Base-by-base conservation (phyloP, 768 basidiomycete species). In the Phlegmacium glaucopus region DNA sequence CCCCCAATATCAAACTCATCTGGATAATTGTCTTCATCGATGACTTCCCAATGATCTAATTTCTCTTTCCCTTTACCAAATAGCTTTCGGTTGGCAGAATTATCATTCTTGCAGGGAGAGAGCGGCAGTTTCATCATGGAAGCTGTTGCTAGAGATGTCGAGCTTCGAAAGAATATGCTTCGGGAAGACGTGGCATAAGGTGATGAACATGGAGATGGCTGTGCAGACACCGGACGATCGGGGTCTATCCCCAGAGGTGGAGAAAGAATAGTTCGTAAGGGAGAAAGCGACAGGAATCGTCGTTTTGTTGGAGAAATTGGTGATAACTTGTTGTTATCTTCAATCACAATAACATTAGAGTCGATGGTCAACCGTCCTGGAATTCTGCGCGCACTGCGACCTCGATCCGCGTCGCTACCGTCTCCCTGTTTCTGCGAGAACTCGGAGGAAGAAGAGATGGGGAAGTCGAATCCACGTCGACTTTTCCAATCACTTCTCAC, bases 31-130 rank as follows among this genome's bases (percentile, higher is more conserved):
- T 62, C 56, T 18, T 54, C 47, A 8, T 54, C 55, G 11, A 79
- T 53, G n/a, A 76, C 62, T 54, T 78, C 77, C 78, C 78, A 79
- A 10, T 65, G 44, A 12, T 77, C 70, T 25, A 72, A 47, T 6
- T 63, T 52, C 48, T 74, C 74, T 35, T 68, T 78, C 38, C 67
- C 73, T 60, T 69, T 72, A n/a, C 63, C 56, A 52, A 74, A 70
- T 16, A 75, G 48, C 43, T 61, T 70, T 1, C 70, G 64, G 13
- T 70, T 16, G 25, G 5, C 22, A 22, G 22, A 22, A 5, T 34
- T 29, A 28, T 55, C 29, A 3, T 60, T 58, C 34, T 62, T 61
- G 18, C 64, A 18, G 6, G 61, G 53, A 11, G 67, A 55, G 8
- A 62, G 46, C 15, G 69, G 66, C 10, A 65, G 47, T 15, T 58